Evolutionary conservation across 208 protist species (phyloP), one percentile per base, ranked within the genome.

Genomic region (Leptomonas pyrrhocoris): DNA sequence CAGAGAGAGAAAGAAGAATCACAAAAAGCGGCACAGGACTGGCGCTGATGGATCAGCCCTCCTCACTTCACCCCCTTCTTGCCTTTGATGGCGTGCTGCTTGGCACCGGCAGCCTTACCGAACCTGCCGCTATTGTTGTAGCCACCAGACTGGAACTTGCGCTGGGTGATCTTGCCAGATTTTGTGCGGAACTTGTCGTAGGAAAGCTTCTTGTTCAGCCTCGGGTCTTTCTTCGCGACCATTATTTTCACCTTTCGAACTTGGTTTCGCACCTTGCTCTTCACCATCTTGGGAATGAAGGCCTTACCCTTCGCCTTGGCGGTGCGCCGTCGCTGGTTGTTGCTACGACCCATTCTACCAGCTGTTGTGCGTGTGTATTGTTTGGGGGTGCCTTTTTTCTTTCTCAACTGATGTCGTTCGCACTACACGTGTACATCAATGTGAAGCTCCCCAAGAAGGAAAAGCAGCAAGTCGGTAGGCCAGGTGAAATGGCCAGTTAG

Each of bases 71-170:
- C 28, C 45, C 50, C 40, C 43, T 69, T 64, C 72, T 71, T 82
- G 23, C 72, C 62, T 65, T 87, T 89, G 27, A 56, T 56, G 28
- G 77, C 73, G 31, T 92, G 86, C n/a, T 56, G 40, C 74, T 91
- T 90, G 19, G 76, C 84, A 12, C 86, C 89, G 16, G 73, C 54
- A 2, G 89, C 89, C 65, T 90, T 92, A 36, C 86, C 86, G 50
- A 89, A 86, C 79, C 74, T 85, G 19, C 88, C 91, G 57, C 88
- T 96, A 57, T 75, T 75, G 71, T 96, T 94, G 65, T 92, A 92
- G 7, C 88, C 88, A 30, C 86, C 86, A 4, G 86, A 72, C 40
- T 82, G 85, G 63, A 96, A 96, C 76, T 87, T 93, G 21, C 91
- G 81, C 30, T 73, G 57, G 4, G 31, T 81, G 43, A 94, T 58